Evolutionary conservation across 2,329 filamentous ascomycete genomes (phyloP), one percentile per base, ranked within the genome.

Genomic region (Ophiostoma sp.): DNA sequence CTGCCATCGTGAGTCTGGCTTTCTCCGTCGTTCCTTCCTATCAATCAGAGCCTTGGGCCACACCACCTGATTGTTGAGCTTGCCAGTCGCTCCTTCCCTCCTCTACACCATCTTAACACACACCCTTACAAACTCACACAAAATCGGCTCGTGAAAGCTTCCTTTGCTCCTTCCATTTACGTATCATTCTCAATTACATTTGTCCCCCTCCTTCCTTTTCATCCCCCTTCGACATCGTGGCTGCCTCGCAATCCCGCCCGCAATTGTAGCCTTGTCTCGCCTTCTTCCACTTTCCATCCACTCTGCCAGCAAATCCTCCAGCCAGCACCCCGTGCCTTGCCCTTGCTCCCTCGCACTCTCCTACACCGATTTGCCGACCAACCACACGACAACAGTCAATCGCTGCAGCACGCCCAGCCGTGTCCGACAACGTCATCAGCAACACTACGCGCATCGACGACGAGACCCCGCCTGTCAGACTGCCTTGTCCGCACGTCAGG

Each of bases 311-410:
- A 62, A 62, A 62, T 62, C 58, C 12, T 9, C 49, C 47, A 52
- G 47, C 47, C 47, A 38, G 55, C 55, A 14, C 52, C 60, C 38
- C 49, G n/a, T n/a, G n/a, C 49, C 49, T n/a, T 18, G 18, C 18
- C 14, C 18, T n/a, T 52, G 4, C 14, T 66, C 47, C 42, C 47
- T 69, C 67, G 67, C 67, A 58, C 52, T 27, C 40, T 64, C 65
- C 60, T 66, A 64, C 64, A 45, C 65, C 68, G 68, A 69, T 58
- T 45, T n/a, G 16, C 68, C 65, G 65, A 69, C 60, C 40, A 63
- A 63, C 60, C 38, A 18, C 63, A 65, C 12, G 38, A 27, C n/a
- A 44, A 58, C 45, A 60, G 27, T 58, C 52, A 52, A 58, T 60
- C 55, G 38, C 55, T 16, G 11, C 55, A 27, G 27, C 27, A 27